Percentiles rank a stretch among this genome's conserved stretches.
These are phyloP conservation scores for Talaromyces piceae DNA, from an alignment of 2,329 filamentous ascomycete species.

Conservation along the genomic window DNA sequence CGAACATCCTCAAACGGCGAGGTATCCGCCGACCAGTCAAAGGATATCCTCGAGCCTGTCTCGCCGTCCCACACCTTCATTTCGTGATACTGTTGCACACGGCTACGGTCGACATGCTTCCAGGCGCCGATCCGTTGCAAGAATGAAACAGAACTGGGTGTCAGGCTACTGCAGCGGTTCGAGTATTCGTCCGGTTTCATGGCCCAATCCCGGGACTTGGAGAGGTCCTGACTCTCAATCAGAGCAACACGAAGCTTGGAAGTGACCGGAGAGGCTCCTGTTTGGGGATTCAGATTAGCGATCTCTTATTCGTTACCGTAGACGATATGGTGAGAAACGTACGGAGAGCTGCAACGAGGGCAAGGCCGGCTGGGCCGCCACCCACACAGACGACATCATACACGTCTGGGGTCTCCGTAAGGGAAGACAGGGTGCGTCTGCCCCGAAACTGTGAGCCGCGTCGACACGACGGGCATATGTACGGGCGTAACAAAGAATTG, in stretches of 20 bases:
- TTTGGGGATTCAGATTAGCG: constrained; percentile 7
- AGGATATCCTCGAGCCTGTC: constrained; percentile 77
- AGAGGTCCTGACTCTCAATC: constrained; percentile 80
- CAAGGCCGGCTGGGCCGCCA: constrained; percentile 81
- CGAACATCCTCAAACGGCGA: constrained; percentile 41
- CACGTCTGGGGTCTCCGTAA: constrained; percentile 54
- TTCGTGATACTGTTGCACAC: constrained; percentile 81
- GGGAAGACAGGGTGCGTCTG: constrained; percentile 25
- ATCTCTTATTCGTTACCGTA: neutral
- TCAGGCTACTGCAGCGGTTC: constrained; percentile 92
- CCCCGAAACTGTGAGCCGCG: constrained; percentile 17
- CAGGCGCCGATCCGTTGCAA: constrained; percentile 79
- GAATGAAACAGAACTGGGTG: constrained; percentile 77
- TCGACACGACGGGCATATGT: constrained; percentile 35
- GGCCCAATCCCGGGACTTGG: constrained; percentile 59
- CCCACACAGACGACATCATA: constrained; percentile 92
- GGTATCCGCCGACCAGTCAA: constrained; percentile 60
- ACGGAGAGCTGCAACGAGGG: constrained; percentile 71
- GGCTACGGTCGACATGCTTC: constrained; percentile 62
- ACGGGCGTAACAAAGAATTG: constrained; percentile 25
- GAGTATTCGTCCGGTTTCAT: constrained; percentile 66
- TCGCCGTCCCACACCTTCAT: constrained; percentile 99
- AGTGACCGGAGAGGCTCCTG: constrained; percentile 69
- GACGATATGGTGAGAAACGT: constrained; percentile 23
- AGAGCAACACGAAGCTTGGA: constrained; percentile 75